Conservation (phyloP, 306 rosid genomes). For the Canavalia gladiata region DNA sequence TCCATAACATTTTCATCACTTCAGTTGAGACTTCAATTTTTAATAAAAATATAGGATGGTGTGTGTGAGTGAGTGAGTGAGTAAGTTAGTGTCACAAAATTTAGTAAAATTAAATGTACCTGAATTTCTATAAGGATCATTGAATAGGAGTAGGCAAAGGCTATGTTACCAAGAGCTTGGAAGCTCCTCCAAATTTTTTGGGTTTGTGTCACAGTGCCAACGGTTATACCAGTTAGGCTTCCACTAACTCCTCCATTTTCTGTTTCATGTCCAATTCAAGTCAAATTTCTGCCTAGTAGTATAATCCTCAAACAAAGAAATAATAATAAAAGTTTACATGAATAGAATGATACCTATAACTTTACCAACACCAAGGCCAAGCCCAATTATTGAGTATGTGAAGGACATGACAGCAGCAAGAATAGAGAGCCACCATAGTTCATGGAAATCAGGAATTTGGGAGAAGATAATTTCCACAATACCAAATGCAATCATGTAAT, state of each 20-base stretch:
- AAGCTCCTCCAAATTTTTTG: conserved; percentile 58
- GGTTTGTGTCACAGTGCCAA: conserved; percentile 43
- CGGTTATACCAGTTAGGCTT: conserved; percentile 55
- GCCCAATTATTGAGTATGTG: conserved; percentile 60
- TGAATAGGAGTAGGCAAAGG: conserved; percentile 64
- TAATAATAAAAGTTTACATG: neutral
- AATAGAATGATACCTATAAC: conserved; percentile 48
- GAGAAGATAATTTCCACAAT: conserved; percentile 51
- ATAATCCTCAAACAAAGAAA: neutral
- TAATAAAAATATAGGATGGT: neutral
- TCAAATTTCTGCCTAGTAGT: conserved; percentile 11
- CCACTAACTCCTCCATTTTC: conserved; percentile 48
- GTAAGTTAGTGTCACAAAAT: neutral
- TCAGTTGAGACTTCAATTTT: neutral
- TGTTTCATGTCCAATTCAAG: conserved; percentile 33
- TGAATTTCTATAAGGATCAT: conserved; percentile 62
- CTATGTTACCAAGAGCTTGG: conserved; percentile 63
- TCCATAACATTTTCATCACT: conserved; percentile 5
- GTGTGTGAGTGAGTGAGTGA: neutral
- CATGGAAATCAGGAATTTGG: conserved; percentile 59
- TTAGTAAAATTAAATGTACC: conserved; percentile 40
- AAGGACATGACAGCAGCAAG: conserved; percentile 62
- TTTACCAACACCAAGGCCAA: conserved; percentile 56
- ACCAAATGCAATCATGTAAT: conserved; percentile 56
- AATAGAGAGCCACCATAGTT: conserved; percentile 60